phyloP scores from a whole-genome alignment of 108 stramenopile species.

The Skeletonema potamos region DNA sequence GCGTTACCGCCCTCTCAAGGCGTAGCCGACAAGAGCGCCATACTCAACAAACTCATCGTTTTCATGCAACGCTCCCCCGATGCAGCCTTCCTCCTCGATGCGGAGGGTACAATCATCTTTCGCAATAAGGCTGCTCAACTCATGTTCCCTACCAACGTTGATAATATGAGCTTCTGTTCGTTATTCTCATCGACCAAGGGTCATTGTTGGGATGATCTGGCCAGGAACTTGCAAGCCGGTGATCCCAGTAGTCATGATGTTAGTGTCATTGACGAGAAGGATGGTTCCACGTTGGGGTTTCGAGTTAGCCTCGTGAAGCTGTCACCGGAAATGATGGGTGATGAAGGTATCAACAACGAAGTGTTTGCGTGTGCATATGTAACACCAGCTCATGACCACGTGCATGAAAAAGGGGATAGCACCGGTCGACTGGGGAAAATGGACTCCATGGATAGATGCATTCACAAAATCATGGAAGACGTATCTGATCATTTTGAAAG shows the following conservation, averaged over 20 bases:
- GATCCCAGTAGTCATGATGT: slow-evolving; percentile 10
- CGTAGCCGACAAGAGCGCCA: neutral
- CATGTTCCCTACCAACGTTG: slow-evolving; percentile 18
- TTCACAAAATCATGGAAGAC: slow-evolving; percentile 5
- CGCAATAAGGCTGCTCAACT: slow-evolving; percentile 20
- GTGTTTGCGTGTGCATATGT: slow-evolving; percentile 26
- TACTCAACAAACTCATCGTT: slow-evolving; percentile 15
- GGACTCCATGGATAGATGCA: neutral
- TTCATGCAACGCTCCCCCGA: slow-evolving; percentile 23
- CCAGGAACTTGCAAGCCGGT: neutral
- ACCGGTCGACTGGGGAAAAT: neutral
- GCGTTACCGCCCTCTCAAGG: neutral
- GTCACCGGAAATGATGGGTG: neutral
- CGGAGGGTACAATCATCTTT: slow-evolving; percentile 25
- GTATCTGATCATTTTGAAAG: neutral
- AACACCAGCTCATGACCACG: slow-evolving; percentile 11
- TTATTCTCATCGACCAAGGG: neutral
- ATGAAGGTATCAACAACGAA: neutral
- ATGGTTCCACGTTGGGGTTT: slow-evolving; percentile 7
- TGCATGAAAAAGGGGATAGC: neutral
- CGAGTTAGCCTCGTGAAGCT: slow-evolving; percentile 11
- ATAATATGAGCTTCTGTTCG: slow-evolving; percentile 12
- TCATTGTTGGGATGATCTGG: slow-evolving; percentile 22
- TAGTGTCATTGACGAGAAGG: slow-evolving; percentile 12
- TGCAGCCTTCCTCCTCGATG: slow-evolving; percentile 21